phyloP scores from a whole-genome alignment of 495 filamentous ascomycete genomes.

The Bacidia rubella region DNA sequence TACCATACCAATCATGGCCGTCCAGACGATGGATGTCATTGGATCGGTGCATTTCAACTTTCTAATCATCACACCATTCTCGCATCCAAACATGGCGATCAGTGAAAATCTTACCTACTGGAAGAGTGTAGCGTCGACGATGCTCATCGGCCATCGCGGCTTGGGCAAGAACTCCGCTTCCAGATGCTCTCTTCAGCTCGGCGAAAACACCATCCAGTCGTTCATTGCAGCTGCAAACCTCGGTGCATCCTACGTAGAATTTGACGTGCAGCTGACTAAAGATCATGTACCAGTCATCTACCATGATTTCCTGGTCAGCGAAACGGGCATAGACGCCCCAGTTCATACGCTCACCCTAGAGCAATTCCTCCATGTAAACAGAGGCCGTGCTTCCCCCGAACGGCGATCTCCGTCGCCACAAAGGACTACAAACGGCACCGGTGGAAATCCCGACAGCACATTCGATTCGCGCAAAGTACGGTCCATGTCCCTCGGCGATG shows the following conservation, averaged over 20 bases:
- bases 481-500: constrained; percentile 44
- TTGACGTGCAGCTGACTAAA: constrained; percentile 94
- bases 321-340: constrained; percentile 94
- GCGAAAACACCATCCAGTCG: constrained; percentile 89
- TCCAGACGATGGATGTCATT: constrained; percentile 73
- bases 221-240: constrained; percentile 94
- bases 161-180: constrained; percentile 80
- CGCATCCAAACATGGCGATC: constrained; percentile 83
- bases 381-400: constrained; percentile 31
- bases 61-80: constrained; percentile 84
- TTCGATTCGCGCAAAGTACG: constrained; percentile 26
- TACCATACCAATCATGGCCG: constrained; percentile 77
- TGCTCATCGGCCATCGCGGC: constrained; percentile 90
- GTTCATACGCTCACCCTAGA: constrained; percentile 91
- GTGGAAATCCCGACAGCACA: constrained; percentile 3
- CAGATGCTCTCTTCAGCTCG: constrained; percentile 76
- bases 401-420: constrained; percentile 35
- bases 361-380: constrained; percentile 80
- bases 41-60: constrained; percentile 95
- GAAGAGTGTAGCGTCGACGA: constrained; percentile 69
- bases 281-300: constrained; percentile 98
- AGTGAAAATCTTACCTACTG: constrained; percentile 87
- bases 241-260: constrained; percentile 78
- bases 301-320: constrained; percentile 96
- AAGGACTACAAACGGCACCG: not conserved